Evolutionary conservation across 768 basidiomycete genomes (phyloP), one percentile per base, ranked within the genome.

Genomic region (Trametes maxima): DNA sequence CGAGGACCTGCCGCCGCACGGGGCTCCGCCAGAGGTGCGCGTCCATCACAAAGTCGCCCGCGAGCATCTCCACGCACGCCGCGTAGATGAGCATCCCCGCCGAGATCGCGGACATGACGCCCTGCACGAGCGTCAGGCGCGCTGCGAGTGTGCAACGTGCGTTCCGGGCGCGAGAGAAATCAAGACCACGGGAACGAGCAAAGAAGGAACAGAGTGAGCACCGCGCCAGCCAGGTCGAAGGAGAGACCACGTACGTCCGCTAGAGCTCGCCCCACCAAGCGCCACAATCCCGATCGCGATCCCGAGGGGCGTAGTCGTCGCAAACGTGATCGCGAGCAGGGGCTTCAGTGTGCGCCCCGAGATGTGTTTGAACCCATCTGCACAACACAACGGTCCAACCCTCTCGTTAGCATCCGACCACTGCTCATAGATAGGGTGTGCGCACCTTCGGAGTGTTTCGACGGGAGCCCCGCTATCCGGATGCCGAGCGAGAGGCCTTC

Each of bases 1-100:
- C 90, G 39, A 88, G 65, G 16, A 73, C 75, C 71, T 87, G 84
- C 66, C 79, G 73, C 45, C 64, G 55, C 16, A 73, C 59, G 17
- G 72, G 65, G 61, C 76, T 73, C 25, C 75, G 73, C 80, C 78
- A 78, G 73, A 77, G 75, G 72, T 66, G 78, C 61, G 84, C 84
- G 40, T 90, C 88, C 74, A 89, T 88, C 44, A 93, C 88, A 65
- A 93, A 92, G 72, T 94, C 91, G 2, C 84, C 91, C 0, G 89
- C 91, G 53, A 94, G 82, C 88, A 94, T 93, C 79, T 93, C 92
- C 7, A 93, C 90, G 11, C 86, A 89, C 12, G 88, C 84, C 0
- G 88, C 91, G 67, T 92, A 93, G 46, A 88, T 91, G 50, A 94
- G 81, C 87, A 93, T 86, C 3, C 91, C 90, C 0, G 90, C 89